Evolutionary conservation across 495 filamentous ascomycete species (phyloP), one percentile per base, ranked within the genome.

Genomic region (Penicillium soppii): DNA sequence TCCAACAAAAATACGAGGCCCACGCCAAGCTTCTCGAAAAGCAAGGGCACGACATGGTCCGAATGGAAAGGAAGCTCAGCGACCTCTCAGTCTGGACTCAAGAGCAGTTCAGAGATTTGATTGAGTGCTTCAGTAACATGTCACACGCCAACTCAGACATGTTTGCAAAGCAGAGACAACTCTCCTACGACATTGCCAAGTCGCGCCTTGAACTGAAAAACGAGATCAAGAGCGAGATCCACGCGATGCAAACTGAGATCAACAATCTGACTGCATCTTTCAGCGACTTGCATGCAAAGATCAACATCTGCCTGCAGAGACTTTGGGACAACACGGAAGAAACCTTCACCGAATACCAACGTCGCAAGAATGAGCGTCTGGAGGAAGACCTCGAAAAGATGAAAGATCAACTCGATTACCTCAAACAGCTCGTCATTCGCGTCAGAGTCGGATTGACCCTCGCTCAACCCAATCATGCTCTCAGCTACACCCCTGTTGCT

Each of bases 291-390:
- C 3, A 4, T 13, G 41, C 25, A 5, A 44, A 32, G 5, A 6
- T 44, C 16, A 16, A 44, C 16, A 20, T 13, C n/a, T 44, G 41
- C 16, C 25, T 44, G 7, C 7, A 3, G 1, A 26, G 41, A 21
- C 8, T 32, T 7, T 30, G 43, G 45, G 6, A 26, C 30, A 44
- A 16, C 12, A 36, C 39, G 12, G 26, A 35, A 4, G 21, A 27
- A 15, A 10, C 15, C 8, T 56, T 53, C 33, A 33, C 55, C 4
- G 48, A 41, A 0, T n/a, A 42, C 4, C 48, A 61, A 7, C 32
- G 29, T 5, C 38, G 39, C 30, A 52, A 47, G 23, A 56, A n/a
- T n/a, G n/a, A n/a, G n/a, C n/a, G n/a, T n/a, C n/a, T n/a, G n/a
- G n/a, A n/a, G n/a, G n/a, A n/a, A n/a, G n/a, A n/a, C n/a, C n/a